Percentiles rank a stretch among this genome's conserved stretches.
Evolutionary conservation across 2,329 filamentous ascomycete species (phyloP).

Genomic region (Karstenula rhodostoma): DNA sequence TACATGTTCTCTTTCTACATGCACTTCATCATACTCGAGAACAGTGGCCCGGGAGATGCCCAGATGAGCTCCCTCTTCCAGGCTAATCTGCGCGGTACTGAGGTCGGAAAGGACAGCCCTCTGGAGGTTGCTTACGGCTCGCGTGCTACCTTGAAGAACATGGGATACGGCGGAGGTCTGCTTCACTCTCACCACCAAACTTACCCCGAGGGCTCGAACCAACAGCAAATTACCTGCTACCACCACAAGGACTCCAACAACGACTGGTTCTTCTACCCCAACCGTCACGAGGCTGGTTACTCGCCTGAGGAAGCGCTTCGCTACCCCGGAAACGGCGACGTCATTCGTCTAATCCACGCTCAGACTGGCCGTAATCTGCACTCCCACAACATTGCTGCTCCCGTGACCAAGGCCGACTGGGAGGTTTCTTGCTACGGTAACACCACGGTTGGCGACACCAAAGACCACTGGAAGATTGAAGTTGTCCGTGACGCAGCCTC

Average conservation of each 20-base stretch:
- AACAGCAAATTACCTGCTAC: constrained; percentile 99
- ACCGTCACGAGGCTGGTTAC: constrained; percentile 78
- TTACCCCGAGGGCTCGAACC: constrained; percentile 88
- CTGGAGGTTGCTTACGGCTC: constrained; percentile 91
- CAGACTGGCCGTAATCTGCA: constrained; percentile 97
- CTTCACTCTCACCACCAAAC: constrained; percentile 97
- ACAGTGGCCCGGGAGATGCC: constrained; percentile 95
- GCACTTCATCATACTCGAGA: constrained; percentile 93
- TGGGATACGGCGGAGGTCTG: constrained; percentile 97
- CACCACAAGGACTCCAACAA: constrained; percentile 99
- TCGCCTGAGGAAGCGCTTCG: constrained; percentile 73
- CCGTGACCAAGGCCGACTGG: constrained; percentile 85
- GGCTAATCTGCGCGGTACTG: constrained; percentile 91
- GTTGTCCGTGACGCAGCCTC: constrained; percentile 90
- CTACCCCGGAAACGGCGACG: constrained; percentile 79
- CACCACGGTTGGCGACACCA: constrained; percentile 91
- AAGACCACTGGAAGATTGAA: constrained; percentile 96
- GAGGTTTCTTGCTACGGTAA: constrained; percentile 98
- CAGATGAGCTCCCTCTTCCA: constrained; percentile 99
- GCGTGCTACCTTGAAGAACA: constrained; percentile 93
- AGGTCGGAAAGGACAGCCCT: constrained; percentile 93
- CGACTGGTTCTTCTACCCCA: constrained; percentile 99
- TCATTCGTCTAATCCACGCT: constrained; percentile 88
- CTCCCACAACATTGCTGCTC: constrained; percentile 89
- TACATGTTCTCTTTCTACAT: constrained; percentile 96